Evolutionary conservation across 345 rosid genomes (phyloP).

Genomic region (Hevea brasiliensis): DNA sequence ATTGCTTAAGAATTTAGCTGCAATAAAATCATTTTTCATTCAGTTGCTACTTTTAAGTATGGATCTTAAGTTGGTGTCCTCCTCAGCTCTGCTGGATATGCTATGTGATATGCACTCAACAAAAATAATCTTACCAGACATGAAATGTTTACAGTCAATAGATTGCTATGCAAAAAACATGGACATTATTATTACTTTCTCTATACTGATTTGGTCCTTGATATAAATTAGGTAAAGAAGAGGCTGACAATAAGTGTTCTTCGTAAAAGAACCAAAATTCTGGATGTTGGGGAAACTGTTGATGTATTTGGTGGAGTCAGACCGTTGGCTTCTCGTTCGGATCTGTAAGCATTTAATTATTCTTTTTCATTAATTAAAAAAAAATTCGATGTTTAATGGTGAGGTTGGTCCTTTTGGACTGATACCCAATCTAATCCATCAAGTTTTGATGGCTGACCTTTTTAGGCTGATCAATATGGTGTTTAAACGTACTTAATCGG

Average conservation of each 20-base stretch:
- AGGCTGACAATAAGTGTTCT: conserved; percentile 48
- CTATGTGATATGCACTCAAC: background rate
- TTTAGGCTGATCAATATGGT: background rate
- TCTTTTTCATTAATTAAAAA: background rate
- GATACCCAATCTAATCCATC: background rate
- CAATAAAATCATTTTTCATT: background rate
- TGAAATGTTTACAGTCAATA: background rate
- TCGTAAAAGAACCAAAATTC: conserved; percentile 40
- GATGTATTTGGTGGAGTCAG: conserved; percentile 55
- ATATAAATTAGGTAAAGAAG: conserved; percentile 43
- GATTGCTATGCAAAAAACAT: background rate
- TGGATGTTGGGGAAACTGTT: conserved; percentile 43
- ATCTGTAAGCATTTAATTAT: conserved; percentile 39
- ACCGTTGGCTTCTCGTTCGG: conserved; percentile 51
- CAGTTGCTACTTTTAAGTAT: background rate
- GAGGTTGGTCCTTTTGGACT: background rate
- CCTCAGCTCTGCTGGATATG: background rate
- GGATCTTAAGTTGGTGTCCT: background rate
- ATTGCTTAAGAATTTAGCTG: background rate
- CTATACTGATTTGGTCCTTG: conserved; percentile 14
- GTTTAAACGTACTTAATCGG: too few species aligned
- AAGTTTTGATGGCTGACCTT: background rate
- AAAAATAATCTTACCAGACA: background rate
- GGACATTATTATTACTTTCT: background rate
- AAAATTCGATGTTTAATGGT: background rate